Conservation (phyloP, 164 flowering plant genomes). For the Tinospora cordifolia region DNA sequence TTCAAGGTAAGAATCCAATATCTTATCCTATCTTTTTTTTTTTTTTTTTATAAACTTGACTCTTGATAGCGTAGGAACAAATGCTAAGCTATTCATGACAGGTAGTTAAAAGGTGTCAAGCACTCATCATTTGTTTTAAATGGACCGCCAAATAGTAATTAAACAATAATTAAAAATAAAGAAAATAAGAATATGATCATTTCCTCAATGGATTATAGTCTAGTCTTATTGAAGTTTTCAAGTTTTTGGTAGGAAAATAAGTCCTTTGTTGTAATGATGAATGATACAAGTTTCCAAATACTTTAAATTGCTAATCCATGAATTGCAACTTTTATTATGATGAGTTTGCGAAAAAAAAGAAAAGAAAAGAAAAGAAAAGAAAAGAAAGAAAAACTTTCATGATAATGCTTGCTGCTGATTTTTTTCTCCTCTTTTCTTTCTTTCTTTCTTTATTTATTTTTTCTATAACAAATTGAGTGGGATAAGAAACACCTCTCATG, state of each 20-base stretch:
- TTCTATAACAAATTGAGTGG: neutral
- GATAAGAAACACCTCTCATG: too few relatives aligned
- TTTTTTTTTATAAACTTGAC: neutral
- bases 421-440: neutral
- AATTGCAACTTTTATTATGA: neutral
- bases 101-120: neutral
- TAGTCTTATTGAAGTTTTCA: too few relatives aligned
- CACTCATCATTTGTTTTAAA: neutral
- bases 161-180: neutral
- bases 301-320: neutral
- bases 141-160: neutral
- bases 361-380: too few relatives aligned
- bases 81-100: neutral
- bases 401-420: neutral
- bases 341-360: too few relatives aligned
- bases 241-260: neutral
- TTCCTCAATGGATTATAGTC: too few relatives aligned
- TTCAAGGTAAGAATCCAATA: conserved; percentile 67
- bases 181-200: neutral
- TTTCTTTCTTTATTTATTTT: neutral
- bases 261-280: neutral
- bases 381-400: too few relatives aligned
- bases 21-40: neutral
- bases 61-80: neutral
- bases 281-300: neutral